A percentile compares a stretch with the other conserved stretches of the same genome.
These are phyloP conservation scores for Xenoacremonium recifei DNA, from an alignment of 2,329 filamentous ascomycete genomes.

Conservation along the genomic window DNA sequence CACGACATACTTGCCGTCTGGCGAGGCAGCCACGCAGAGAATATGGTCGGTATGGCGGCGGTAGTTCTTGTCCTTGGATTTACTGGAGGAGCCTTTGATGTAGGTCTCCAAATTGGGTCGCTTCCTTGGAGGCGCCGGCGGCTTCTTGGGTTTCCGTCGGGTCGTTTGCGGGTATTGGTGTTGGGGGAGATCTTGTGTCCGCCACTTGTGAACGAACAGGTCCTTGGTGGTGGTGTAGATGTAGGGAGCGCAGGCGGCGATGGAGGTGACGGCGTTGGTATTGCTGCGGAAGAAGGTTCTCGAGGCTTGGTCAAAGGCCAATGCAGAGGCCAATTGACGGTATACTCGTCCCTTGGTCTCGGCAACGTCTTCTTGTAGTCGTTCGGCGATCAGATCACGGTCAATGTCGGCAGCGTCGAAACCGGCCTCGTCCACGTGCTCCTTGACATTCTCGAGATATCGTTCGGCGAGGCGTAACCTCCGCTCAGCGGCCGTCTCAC, in stretches of 20 bases:
- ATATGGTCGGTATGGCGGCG: constrained; percentile 80
- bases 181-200: constrained; percentile 65
- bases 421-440: constrained; percentile 75
- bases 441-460: constrained; percentile 86
- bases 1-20: constrained; percentile 86
- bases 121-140: constrained; percentile 55
- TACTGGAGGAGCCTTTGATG: constrained; percentile 60
- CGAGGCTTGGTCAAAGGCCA: constrained; percentile 66
- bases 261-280: constrained; percentile 72
- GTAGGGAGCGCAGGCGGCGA: constrained; percentile 76
- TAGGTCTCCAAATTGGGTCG: constrained; percentile 63
- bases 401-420: constrained; percentile 96
- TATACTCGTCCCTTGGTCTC: constrained; percentile 91
- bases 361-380: constrained; percentile 86
- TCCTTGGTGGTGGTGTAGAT: constrained; percentile 90
- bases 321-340: constrained; percentile 69
- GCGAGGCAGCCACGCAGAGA: constrained; percentile 79
- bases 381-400: constrained; percentile 84
- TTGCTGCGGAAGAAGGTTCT: constrained; percentile 77
- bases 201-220: constrained; percentile 83
- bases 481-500: constrained; percentile 87
- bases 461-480: constrained; percentile 84
- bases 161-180: constrained; percentile 60
- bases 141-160: constrained; percentile 57
- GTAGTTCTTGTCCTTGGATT: constrained; percentile 62